Conservation (phyloP, 148 eudicot species). For the Amaranthus palmeri region DNA sequence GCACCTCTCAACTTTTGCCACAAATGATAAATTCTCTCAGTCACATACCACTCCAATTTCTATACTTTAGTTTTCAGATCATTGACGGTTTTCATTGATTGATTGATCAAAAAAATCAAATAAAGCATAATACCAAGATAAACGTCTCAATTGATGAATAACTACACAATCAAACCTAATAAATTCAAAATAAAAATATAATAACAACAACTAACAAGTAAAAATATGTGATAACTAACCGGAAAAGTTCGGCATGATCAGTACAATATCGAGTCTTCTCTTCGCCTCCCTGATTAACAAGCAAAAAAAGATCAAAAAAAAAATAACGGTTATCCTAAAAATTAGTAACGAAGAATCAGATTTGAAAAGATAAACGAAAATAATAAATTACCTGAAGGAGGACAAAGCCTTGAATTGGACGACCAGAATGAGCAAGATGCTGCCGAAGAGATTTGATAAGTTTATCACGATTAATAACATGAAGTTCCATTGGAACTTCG, state of each 20-base stretch:
- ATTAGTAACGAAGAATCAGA: background rate
- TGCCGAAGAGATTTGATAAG: conserved; percentile 53
- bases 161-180: too few relatives aligned
- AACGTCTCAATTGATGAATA: too few relatives aligned
- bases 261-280: conserved; percentile 83
- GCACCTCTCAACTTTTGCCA: too few relatives aligned
- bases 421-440: conserved; percentile 43
- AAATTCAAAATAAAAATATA: too few relatives aligned
- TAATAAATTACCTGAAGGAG: conserved; percentile 58
- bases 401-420: conserved; percentile 57
- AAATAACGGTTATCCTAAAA: background rate
- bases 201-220: too few relatives aligned
- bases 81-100: too few relatives aligned
- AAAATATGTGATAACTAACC: conserved; percentile 29
- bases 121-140: too few relatives aligned
- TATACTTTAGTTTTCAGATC: too few relatives aligned
- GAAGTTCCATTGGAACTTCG: conserved; percentile 56
- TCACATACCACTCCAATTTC: too few relatives aligned
- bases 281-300: conserved; percentile 64
- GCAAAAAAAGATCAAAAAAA: background rate
- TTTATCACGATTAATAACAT: conserved; percentile 50
- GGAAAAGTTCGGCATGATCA: conserved; percentile 83
- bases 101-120: too few relatives aligned
- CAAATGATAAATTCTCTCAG: too few relatives aligned
- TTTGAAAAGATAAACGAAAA: background rate